phyloP scores from a whole-genome alignment of 140 eudicot species.

The Stevia rebaudiana region DNA sequence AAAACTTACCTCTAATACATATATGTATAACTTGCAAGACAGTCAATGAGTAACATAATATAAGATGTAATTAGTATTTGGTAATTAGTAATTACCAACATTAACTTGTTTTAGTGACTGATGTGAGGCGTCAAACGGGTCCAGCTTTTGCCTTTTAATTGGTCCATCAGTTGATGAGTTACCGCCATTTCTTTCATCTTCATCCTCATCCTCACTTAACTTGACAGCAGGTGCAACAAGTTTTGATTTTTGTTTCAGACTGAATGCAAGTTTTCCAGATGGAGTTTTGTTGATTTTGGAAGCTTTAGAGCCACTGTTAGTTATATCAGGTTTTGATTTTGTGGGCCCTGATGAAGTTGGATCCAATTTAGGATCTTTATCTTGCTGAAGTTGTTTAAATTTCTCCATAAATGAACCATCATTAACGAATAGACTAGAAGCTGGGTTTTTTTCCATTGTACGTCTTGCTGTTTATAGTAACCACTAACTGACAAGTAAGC shows the following conservation, averaged over 20 bases:
- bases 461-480: constrained; percentile 36
- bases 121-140: constrained; percentile 35
- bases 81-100: constrained; percentile 65
- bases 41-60: constrained; percentile 11
- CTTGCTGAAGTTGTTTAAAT: constrained; percentile 82
- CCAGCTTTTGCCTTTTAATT: constrained; percentile 64
- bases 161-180: constrained; percentile 52
- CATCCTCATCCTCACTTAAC: constrained; percentile 85
- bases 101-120: constrained; percentile 42
- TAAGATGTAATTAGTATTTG: constrained; percentile 35
- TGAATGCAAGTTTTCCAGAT: constrained; percentile 87
- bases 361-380: constrained; percentile 40
- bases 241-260: constrained; percentile 88
- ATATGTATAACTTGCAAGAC: constrained; percentile 5
- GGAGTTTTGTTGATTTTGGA: constrained; percentile 34
- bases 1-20: constrained; percentile 1
- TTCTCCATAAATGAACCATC: constrained; percentile 98
- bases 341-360: constrained; percentile 32
- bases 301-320: constrained; percentile 39
- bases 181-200: constrained; percentile 46
- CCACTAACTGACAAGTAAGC: constrained; percentile 71
- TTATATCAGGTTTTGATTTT: constrained; percentile 49
- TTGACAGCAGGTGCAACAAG: constrained; percentile 78
- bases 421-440: constrained; percentile 61
- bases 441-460: constrained; percentile 68